phyloP scores from a whole-genome alignment of 179 eudicot species.

The Beta macrorhiza region DNA sequence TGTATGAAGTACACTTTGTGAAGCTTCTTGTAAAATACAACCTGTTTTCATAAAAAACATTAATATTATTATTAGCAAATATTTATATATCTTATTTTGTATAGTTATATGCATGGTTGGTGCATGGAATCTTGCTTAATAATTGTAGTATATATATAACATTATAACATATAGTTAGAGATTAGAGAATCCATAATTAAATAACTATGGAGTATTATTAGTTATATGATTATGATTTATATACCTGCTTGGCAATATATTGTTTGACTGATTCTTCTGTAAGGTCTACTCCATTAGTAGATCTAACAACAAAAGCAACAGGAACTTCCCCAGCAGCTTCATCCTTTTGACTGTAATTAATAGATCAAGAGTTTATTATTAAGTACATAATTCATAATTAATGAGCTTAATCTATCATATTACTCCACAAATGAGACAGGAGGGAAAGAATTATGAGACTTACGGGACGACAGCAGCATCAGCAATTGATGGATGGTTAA shows the following conservation, averaged over 20 bases:
- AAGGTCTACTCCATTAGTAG: conserved; percentile 24
- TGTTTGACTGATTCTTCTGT: conserved; percentile 32
- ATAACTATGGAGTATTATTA: not conserved
- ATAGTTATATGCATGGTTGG: too few species aligned
- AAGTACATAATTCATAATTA: not conserved
- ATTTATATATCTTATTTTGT: not conserved
- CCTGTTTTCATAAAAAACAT: conserved; percentile 37
- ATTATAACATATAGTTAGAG: not conserved
- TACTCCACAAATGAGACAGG: not conserved
- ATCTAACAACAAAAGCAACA: conserved; percentile 35
- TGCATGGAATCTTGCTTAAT: not conserved
- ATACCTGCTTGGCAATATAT: conserved; percentile 33
- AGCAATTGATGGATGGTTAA: conserved; percentile 58
- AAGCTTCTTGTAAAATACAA: conserved; percentile 79
- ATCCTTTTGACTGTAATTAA: conserved; percentile 35
- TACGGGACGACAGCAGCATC: conserved; percentile 81
- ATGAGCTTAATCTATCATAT: not conserved
- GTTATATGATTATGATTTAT: not conserved
- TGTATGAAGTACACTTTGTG: conserved; percentile 66
- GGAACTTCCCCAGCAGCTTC: conserved; percentile 46
- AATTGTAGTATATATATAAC: not conserved
- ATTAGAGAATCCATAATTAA: not conserved
- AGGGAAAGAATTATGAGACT: conserved; percentile 22
- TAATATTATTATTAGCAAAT: not conserved
- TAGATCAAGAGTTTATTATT: not conserved